These are phyloP conservation scores for Sugiyamaella smithiae DNA, from an alignment of 805 yeast genomes.

Conservation along the genomic window DNA sequence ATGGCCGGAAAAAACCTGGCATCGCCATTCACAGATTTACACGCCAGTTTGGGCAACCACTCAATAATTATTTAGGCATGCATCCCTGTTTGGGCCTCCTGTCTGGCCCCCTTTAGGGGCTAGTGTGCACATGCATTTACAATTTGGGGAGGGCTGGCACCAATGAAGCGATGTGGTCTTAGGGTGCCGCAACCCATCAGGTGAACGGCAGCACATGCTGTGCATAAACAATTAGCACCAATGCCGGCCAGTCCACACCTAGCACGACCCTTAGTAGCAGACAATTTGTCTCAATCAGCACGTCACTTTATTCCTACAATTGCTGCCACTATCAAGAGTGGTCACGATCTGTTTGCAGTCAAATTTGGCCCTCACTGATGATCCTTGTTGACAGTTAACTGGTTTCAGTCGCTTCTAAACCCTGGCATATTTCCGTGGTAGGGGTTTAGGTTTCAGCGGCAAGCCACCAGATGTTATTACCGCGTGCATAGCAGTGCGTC, in stretches of 20 bases:
- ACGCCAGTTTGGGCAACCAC: not conserved
- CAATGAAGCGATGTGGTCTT: not conserved
- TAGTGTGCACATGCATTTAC: not conserved
- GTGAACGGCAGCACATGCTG: too few relatives aligned
- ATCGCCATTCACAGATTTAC: not conserved
- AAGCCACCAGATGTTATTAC: not conserved
- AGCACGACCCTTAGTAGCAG: too few relatives aligned
- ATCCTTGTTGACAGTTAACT: not conserved
- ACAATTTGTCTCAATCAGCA: too few relatives aligned
- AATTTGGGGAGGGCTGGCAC: not conserved
- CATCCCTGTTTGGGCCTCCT: not conserved
- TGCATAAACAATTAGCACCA: too few relatives aligned
- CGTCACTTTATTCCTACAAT: too few relatives aligned
- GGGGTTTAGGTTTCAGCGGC: not conserved
- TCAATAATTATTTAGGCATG: not conserved
- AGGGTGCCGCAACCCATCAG: not conserved
- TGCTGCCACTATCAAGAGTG: too few relatives aligned
- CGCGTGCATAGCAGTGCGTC: constrained; percentile 1
- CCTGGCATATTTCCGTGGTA: not conserved
- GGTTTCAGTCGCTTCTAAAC: not conserved
- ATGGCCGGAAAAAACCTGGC: not conserved
- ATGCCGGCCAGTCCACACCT: too few relatives aligned
- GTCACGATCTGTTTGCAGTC: too few relatives aligned
- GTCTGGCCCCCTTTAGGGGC: not conserved
- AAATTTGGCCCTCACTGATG: too few relatives aligned